Evolutionary conservation across 2,329 filamentous ascomycete species (phyloP).

Genomic region (Zopfia rhizophila): DNA sequence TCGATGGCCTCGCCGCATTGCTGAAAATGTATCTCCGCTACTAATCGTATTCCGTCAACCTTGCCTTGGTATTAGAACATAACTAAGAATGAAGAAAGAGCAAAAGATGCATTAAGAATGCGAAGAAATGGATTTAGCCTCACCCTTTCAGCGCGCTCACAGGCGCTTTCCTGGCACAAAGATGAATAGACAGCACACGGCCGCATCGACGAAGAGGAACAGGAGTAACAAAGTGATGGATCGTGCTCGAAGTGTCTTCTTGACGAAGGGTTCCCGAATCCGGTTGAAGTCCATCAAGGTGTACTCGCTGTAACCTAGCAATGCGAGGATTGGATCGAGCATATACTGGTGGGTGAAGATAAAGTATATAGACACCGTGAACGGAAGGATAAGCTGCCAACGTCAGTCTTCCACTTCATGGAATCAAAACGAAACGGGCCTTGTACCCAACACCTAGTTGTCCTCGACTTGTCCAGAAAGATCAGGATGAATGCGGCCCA

Average conservation of each 20-base stretch:
- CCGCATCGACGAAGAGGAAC: conserved; percentile 79
- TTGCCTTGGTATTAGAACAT: conserved; percentile 12
- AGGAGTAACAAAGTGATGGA: conserved; percentile 82
- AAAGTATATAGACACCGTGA: conserved; percentile 85
- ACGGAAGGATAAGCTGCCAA: conserved; percentile 80
- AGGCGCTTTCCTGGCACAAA: conserved; percentile 90
- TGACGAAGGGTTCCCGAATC: conserved; percentile 90
- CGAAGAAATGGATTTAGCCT: conserved; percentile 4
- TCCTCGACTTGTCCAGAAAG: conserved; percentile 80
- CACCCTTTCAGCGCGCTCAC: conserved; percentile 49
- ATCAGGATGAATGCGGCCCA: conserved; percentile 96
- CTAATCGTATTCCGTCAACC: too few relatives aligned
- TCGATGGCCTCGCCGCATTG: too few relatives aligned
- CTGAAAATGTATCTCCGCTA: too few relatives aligned
- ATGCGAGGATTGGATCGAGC: conserved; percentile 88
- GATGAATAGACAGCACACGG: conserved; percentile 89
- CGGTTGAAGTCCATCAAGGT: conserved; percentile 91
- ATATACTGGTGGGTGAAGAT: conserved; percentile 88
- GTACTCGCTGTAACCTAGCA: conserved; percentile 94
- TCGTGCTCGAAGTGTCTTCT: conserved; percentile 83
- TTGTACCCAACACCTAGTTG: conserved; percentile 84
- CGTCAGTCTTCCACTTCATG: conserved; percentile 31
- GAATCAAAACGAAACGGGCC: background rate
- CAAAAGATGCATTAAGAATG: conserved; percentile 29
- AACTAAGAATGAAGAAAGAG: conserved; percentile 25